Evolutionary conservation across 2,329 filamentous ascomycete species (phyloP), one percentile per base, ranked within the genome.

Genomic region (Ophiocordyceps australis): DNA sequence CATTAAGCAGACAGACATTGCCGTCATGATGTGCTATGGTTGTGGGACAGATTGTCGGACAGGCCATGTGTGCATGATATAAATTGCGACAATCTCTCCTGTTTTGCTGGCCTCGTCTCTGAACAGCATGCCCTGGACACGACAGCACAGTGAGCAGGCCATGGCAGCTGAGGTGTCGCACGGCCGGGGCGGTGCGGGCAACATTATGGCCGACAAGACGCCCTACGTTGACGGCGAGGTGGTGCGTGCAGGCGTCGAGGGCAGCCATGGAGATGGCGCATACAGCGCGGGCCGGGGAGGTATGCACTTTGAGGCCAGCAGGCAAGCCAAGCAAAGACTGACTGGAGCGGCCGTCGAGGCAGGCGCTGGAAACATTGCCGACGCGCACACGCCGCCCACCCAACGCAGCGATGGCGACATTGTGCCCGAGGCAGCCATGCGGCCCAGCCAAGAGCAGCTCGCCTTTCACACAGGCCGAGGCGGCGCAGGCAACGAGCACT

Each of bases 151-250:
- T n/a, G n/a, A n/a, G n/a, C n/a, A n/a, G n/a, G 32, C 16, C 22
- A 53, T 52, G 49, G 27, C 46, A 2, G 27, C 50, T 27, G 63
- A 69, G 42, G 59, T 69, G 27, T 70, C 65, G 11, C 65, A 71
- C 49, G 66, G 66, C 37, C 62, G 66, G 34, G 66, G 66, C 31
- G 66, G 66, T 37, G 64, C 62, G 13, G 68, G 69, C 39, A 74
- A 74, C 47, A 69, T 74, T 46, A 58, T 55, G 34, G 44, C 49
- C 18, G 68, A 74, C 41, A 45, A 59, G 32, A 72, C 65, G 20
- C 39, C 57, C 36, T 75, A 75, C 41, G 57, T 59, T 33, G 70
- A 75, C 35, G 70, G 68, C 37, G 64, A 67, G 34, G 65, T 75
- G 27, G 65, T 66, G 29, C 64, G 68, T 24, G 41, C 55, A 22